phyloP scores from a whole-genome alignment of 202 grass and related monocot genomes.

The Saccharum hybrid region DNA sequence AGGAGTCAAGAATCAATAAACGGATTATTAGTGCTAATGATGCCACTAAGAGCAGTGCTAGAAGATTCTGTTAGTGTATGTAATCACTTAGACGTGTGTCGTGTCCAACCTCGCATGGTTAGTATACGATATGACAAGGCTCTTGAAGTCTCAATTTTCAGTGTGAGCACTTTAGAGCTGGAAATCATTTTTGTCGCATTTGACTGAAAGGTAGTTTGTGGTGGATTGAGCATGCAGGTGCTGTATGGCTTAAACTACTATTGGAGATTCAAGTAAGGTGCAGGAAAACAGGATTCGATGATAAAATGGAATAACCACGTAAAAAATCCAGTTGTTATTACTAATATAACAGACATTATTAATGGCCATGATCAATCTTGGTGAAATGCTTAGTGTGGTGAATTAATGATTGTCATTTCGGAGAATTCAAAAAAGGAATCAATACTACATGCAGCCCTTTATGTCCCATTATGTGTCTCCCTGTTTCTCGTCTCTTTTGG shows the following conservation, averaged over 20 bases:
- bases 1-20: constrained; percentile 36
- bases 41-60: constrained; percentile 17
- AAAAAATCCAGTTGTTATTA: constrained; percentile 22
- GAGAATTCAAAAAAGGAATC: constrained; percentile 7
- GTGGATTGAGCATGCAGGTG: background rate
- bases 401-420: background rate
- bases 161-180: background rate
- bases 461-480: too few species aligned
- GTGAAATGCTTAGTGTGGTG: background rate
- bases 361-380: constrained; percentile 19
- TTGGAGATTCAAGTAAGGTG: constrained; percentile 1
- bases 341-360: background rate
- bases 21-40: constrained; percentile 6
- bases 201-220: background rate
- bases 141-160: background rate
- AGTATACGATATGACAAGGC: background rate
- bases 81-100: background rate
- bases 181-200: background rate
- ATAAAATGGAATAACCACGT: background rate
- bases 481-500: too few species aligned
- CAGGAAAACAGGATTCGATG: constrained; percentile 12
- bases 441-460: background rate
- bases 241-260: constrained; percentile 8
- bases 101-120: background rate
- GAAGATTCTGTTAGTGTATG: constrained; percentile 13